These are phyloP conservation scores for Phenoliferia sp. DNA, from an alignment of 1,284 basidiomycete genomes.

Conservation along the genomic window DNA sequence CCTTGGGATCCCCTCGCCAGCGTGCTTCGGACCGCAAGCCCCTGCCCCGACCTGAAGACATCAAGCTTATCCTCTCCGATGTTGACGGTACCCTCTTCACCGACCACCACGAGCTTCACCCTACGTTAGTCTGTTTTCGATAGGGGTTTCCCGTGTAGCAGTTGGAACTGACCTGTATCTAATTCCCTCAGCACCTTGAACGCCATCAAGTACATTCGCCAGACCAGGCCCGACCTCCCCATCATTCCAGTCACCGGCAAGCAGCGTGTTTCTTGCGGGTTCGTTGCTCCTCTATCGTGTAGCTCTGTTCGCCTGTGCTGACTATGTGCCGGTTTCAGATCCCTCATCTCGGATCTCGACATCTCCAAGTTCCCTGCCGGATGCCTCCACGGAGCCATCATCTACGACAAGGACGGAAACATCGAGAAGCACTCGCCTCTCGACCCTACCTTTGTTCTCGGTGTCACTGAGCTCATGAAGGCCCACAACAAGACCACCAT, in stretches of 20 bases:
- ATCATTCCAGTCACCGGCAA: conserved; percentile 36
- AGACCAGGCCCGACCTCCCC: conserved; percentile 28
- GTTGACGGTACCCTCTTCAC: conserved; percentile 36
- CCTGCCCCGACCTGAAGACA: conserved; percentile 25
- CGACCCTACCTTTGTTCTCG: conserved; percentile 30
- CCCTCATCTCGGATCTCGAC: conserved; percentile 22
- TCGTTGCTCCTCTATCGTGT: background rate
- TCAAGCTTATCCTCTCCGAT: conserved; percentile 33
- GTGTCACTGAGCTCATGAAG: conserved; percentile 32
- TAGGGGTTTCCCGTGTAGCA: too few relatives aligned
- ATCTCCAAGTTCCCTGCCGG: conserved; percentile 27
- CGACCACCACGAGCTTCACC: conserved; percentile 34
- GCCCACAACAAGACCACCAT: conserved; percentile 36
- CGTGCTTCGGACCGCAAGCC: conserved; percentile 9
- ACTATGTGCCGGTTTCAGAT: background rate
- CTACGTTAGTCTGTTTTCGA: background rate
- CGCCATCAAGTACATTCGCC: conserved; percentile 30
- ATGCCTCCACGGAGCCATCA: conserved; percentile 34
- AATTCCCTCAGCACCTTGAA: conserved; percentile 6
- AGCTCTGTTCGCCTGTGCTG: background rate
- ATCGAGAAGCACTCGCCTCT: conserved; percentile 27
- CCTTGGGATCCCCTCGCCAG: conserved; percentile 20
- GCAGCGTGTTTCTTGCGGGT: conserved; percentile 32
- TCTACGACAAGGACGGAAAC: conserved; percentile 34
- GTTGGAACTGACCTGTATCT: background rate